Evolutionary conservation across 306 rosid species (phyloP).

Genomic region (Cucurbita pepo): DNA sequence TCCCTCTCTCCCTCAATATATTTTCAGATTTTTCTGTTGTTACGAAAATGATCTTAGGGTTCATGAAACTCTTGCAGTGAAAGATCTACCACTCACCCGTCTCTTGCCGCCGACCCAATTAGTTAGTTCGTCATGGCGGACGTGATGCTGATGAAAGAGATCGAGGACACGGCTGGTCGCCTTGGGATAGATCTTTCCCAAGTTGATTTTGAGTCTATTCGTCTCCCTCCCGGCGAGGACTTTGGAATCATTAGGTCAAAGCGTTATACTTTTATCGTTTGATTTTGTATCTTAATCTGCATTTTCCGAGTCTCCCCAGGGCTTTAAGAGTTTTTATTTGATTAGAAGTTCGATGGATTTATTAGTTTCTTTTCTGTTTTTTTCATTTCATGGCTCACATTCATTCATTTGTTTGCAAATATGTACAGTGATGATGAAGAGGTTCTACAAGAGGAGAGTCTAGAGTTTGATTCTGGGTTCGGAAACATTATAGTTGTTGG

Average conservation of each 20-base stretch:
- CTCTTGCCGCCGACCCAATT: background rate
- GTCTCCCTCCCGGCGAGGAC: constrained; percentile 39
- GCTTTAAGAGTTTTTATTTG: background rate
- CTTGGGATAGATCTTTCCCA: constrained; percentile 48
- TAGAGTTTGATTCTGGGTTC: constrained; percentile 52
- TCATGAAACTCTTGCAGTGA: background rate
- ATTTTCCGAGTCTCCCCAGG: background rate
- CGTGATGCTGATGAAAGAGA: constrained; percentile 38
- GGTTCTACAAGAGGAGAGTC: constrained; percentile 24
- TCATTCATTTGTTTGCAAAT: background rate
- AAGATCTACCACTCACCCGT: background rate
- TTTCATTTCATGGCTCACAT: background rate
- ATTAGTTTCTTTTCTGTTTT: background rate
- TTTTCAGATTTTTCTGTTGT: background rate
- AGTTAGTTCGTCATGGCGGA: constrained; percentile 38
- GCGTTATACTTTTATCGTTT: background rate
- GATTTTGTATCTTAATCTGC: background rate
- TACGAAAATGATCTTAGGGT: background rate
- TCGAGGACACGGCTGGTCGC: constrained; percentile 44
- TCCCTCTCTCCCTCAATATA: background rate
- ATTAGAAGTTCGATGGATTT: background rate
- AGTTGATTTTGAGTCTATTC: constrained; percentile 46
- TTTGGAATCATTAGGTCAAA: constrained; percentile 50
- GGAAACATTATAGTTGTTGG: constrained; percentile 56
- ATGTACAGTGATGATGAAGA: constrained; percentile 56